Evolutionary conservation across 2,329 filamentous ascomycete species (phyloP), one percentile per base, ranked within the genome.

Genomic region (Ophiocordyceps camponoti-leonardi): DNA sequence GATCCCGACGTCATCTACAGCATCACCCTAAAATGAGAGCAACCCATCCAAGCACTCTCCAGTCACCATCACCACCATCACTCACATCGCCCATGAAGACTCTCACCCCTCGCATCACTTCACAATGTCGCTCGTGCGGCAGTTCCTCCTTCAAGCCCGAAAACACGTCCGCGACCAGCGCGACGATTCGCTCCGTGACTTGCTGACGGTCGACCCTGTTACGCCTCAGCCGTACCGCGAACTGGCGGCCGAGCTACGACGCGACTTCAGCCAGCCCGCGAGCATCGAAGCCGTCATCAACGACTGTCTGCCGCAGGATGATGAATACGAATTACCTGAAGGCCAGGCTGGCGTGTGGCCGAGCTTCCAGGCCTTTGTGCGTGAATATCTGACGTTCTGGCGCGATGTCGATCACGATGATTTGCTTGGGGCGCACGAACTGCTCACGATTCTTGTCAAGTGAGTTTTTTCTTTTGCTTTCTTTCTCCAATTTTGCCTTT

Each of bases 301-400:
- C 47, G 70, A 69, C 42, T 66, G 73, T 12, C 68, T 90, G 1
- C 79, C 81, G 3, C 40, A 20, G 8, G 40, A 16, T 6, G 40
- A 46, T 48, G 75, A 79, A 8, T 73, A 81, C 45, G 72, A 82
- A 40, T 72, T 77, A 2, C 67, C 70, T 0, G 77, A 83, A 44
- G 80, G 78, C 1, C 70, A 75, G 50, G 78, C 73, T 40, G 73
- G 80, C 8, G 70, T 73, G 0, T 94, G 86, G 86, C 75, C 78
- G 0, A 77, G 82, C 1, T 86, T 94, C 58, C 69, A 82, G 44
- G 73, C 77, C 2, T 93, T 94, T 56, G 76, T 93, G 60, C 82
- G 78, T 54, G 78, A 86, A 44, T 95, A 93, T 56, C 69, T 94
- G 51, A 68, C 74, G 41, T 94, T 88, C 54, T 77, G 90, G 68